Percentiles rank a stretch among this genome's conserved stretches.
Conservation (phyloP, 495 filamentous ascomycete genomes). For the Hypoxylon fragiforme region DNA sequence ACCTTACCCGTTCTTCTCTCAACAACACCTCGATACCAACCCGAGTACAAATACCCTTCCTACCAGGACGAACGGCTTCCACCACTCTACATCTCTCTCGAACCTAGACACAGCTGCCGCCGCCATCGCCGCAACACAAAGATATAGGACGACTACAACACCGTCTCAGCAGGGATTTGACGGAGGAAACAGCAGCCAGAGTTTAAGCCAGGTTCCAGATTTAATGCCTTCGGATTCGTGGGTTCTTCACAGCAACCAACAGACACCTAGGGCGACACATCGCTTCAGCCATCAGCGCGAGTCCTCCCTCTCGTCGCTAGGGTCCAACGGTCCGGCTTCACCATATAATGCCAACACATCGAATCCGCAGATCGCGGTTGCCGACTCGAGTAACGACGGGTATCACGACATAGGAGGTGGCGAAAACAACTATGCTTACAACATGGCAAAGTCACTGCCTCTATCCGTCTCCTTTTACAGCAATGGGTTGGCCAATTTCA, state of each 20-base stretch:
- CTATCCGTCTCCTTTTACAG: slow-evolving; percentile 42
- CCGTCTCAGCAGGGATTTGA: slow-evolving; percentile 28
- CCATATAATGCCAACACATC: slow-evolving; percentile 55
- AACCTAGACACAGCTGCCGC: slow-evolving; percentile 45
- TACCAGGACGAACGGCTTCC: slow-evolving; percentile 11
- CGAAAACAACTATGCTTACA: slow-evolving; percentile 47
- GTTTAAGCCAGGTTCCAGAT: slow-evolving; percentile 33
- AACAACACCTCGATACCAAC: slow-evolving; percentile 17
- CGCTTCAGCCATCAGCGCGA: slow-evolving; percentile 55
- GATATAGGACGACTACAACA: slow-evolving; percentile 33
- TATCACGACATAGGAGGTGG: slow-evolving; percentile 42
- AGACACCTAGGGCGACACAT: slow-evolving; percentile 45
- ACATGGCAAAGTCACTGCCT: slow-evolving; percentile 42
- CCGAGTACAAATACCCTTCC: slow-evolving; percentile 15
- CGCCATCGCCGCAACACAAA: slow-evolving; percentile 36
- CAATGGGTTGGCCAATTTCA: slow-evolving; percentile 18
- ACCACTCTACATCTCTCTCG: slow-evolving; percentile 35
- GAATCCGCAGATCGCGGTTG: slow-evolving; percentile 57
- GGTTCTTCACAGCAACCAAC: slow-evolving; percentile 41
- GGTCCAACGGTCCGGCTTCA: slow-evolving; percentile 58
- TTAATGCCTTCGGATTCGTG: slow-evolving; percentile 52
- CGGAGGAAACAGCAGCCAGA: slow-evolving; percentile 31
- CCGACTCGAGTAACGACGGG: slow-evolving; percentile 44
- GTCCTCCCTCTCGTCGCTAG: slow-evolving; percentile 58
- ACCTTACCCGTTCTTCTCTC: slow-evolving; percentile 20